A percentile compares a stretch with the other conserved stretches of the same genome.
Conservation (phyloP, 805 yeast genomes). For the Candida patagonica region DNA sequence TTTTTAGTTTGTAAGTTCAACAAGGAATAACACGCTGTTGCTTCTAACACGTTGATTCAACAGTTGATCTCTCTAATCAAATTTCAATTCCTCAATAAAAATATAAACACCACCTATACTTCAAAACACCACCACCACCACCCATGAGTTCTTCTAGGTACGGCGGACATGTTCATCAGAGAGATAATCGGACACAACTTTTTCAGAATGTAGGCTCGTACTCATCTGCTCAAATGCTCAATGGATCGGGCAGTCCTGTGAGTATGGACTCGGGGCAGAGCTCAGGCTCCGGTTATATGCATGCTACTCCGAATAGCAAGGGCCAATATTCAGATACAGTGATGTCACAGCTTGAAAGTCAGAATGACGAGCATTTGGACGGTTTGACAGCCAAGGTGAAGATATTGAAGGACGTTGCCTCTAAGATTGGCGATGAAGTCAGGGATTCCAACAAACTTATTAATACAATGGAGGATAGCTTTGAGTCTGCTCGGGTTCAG, state of each 20-base stretch:
- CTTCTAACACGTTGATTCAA: too few species aligned
- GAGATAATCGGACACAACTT: constrained; percentile 31
- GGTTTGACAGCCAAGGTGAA: constrained; percentile 46
- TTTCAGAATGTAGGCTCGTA: constrained; percentile 27
- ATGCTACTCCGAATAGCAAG: constrained; percentile 21
- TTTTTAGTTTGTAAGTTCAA: not conserved
- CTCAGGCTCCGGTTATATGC: constrained; percentile 15
- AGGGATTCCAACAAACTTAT: constrained; percentile 42
- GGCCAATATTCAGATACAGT: constrained; percentile 40
- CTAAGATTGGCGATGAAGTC: constrained; percentile 57
- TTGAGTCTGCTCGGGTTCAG: constrained; percentile 37
- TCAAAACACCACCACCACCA: not conserved
- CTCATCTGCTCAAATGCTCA: constrained; percentile 18
- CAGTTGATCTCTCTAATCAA: not conserved
- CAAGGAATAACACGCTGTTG: too few species aligned
- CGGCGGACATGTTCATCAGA: constrained; percentile 23
- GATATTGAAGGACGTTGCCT: constrained; percentile 40
- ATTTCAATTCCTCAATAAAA: not conserved
- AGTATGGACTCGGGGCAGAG: constrained; percentile 6
- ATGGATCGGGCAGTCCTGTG: constrained; percentile 3
- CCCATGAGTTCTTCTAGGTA: constrained; percentile 12
- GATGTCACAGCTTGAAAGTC: constrained; percentile 55
- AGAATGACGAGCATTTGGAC: constrained; percentile 50
- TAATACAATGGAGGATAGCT: constrained; percentile 35
- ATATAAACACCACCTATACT: not conserved